Conservation (phyloP, 2,329 filamentous ascomycete genomes). For the Fusarium newnesense region DNA sequence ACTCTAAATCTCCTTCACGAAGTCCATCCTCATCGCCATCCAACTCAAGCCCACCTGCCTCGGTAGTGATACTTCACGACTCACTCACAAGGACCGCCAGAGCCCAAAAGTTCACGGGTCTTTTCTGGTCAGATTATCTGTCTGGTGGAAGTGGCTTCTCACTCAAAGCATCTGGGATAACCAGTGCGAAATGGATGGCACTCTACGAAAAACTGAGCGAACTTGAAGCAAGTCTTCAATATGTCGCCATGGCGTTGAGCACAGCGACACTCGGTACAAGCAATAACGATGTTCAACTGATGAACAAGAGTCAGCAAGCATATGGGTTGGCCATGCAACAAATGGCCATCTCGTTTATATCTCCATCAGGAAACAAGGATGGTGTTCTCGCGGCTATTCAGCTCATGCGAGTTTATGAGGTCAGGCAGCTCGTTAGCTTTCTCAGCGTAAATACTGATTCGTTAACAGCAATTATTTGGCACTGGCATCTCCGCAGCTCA, state of each 20-base stretch:
- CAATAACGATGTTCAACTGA: neutral
- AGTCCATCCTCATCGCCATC: fast-evolving
- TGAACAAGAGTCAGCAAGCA: neutral
- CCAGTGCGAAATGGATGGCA: neutral
- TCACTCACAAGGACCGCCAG: neutral
- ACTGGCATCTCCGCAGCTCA: fast-evolving
- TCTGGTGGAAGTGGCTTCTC: constrained; percentile 13
- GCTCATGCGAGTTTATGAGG: constrained; percentile 16
- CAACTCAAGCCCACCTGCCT: fast-evolving
- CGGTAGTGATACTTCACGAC: neutral
- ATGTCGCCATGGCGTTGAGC: constrained; percentile 17
- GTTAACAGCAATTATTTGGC: constrained; percentile 7
- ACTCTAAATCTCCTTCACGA: neutral
- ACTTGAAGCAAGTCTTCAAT: neutral
- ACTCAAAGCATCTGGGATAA: neutral
- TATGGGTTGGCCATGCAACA: constrained; percentile 16
- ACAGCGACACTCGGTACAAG: constrained; percentile 3
- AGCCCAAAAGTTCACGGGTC: constrained; percentile 13
- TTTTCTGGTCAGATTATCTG: constrained; percentile 21
- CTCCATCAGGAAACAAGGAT: neutral
- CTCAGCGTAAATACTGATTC: too few species aligned
- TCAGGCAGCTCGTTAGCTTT: too few species aligned
- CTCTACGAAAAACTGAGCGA: neutral
- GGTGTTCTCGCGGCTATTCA: constrained; percentile 5
- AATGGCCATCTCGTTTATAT: neutral